Evolutionary conservation across 768 basidiomycete species (phyloP).

Genomic region (Pluteus cervinus): DNA sequence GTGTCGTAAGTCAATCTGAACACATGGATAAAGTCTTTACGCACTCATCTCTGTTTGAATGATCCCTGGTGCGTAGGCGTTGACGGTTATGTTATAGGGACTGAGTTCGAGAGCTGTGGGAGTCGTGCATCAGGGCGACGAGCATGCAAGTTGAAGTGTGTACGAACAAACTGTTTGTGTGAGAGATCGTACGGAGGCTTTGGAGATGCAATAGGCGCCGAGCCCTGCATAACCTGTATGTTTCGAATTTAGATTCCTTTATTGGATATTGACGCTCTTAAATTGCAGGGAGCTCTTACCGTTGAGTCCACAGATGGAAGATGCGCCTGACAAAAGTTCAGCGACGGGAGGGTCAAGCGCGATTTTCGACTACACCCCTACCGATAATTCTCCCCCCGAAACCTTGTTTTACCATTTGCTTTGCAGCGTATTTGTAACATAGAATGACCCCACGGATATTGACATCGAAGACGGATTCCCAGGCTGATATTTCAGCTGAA

Average conservation of each 20-base stretch:
- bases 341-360: too few species aligned
- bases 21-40: too few species aligned
- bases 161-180: constrained; percentile 31
- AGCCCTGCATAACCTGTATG: constrained; percentile 12
- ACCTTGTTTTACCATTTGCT: constrained; percentile 52
- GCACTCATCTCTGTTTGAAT: constrained; percentile 4
- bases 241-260: background rate
- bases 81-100: constrained; percentile 24
- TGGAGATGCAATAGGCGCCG: constrained; percentile 27
- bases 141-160: background rate
- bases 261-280: background rate
- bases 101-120: too few species aligned
- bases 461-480: constrained; percentile 37
- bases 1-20: too few species aligned
- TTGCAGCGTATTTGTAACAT: constrained; percentile 60
- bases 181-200: constrained; percentile 35
- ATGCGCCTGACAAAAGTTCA: too few species aligned
- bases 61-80: constrained; percentile 22
- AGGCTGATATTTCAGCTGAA: constrained; percentile 27
- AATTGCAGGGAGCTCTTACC: too few species aligned
- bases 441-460: constrained; percentile 55
- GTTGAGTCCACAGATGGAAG: too few species aligned
- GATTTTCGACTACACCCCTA: too few species aligned
- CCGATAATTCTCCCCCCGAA: constrained; percentile 53
- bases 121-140: too few species aligned